phyloP scores from a whole-genome alignment of 176 grass and related monocot species.

The Poa annua region DNA sequence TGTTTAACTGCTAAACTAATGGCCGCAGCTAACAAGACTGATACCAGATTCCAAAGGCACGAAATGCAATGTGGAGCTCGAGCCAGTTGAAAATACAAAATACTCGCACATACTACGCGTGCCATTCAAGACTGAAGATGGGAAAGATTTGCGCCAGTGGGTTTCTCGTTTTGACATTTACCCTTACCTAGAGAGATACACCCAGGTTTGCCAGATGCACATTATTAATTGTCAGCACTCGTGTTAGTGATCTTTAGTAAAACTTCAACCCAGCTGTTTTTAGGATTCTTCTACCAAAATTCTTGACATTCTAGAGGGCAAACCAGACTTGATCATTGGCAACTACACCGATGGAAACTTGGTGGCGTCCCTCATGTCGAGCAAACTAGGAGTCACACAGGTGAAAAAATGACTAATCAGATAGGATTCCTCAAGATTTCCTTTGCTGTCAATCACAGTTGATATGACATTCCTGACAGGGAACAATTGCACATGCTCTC shows the following conservation, averaged over 20 bases:
- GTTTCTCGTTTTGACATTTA: conserved; percentile 96
- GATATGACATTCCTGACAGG: conserved; percentile 46
- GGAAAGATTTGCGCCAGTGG: conserved; percentile 65
- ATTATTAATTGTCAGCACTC: background rate
- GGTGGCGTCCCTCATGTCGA: conserved; percentile 83
- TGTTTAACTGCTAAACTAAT: conserved; percentile 7
- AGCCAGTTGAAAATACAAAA: conserved; percentile 73
- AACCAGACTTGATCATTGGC: conserved; percentile 94
- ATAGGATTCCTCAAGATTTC: background rate
- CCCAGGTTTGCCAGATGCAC: conserved; percentile 59
- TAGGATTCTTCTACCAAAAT: conserved; percentile 83
- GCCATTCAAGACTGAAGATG: conserved; percentile 75
- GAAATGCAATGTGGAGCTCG: conserved; percentile 93
- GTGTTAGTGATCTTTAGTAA: background rate
- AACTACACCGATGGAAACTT: conserved; percentile 97
- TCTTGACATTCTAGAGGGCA: conserved; percentile 80
- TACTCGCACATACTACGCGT: conserved; percentile 84
- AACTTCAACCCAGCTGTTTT: conserved; percentile 3
- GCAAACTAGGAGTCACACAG: conserved; percentile 90
- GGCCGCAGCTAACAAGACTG: conserved; percentile 78
- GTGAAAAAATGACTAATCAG: conserved; percentile 29
- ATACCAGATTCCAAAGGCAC: conserved; percentile 94
- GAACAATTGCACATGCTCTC: conserved; percentile 95
- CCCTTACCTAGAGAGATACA: conserved; percentile 96
- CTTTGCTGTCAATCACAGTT: background rate